Percentiles rank a stretch among this genome's conserved stretches.
Conservation (phyloP, 805 yeast species). For the Lipomyces japonicus region DNA sequence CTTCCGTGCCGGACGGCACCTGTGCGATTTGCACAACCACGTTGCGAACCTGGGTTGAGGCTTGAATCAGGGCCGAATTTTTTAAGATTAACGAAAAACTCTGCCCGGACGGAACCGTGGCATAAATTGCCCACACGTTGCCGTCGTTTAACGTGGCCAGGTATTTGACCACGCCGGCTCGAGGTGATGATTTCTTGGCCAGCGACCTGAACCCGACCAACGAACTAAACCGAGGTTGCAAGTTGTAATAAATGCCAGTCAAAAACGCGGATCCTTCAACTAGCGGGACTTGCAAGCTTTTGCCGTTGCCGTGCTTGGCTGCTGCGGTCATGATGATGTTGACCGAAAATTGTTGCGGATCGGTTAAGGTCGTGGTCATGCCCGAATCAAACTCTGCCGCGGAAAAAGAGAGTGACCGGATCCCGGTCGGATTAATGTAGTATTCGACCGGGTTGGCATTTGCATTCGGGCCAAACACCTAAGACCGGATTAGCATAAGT, state of each 20-base stretch:
- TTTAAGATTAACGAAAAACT: conserved; percentile 35
- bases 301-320: conserved; percentile 5
- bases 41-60: conserved; percentile 46
- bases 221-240: conserved; percentile 32
- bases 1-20: conserved; percentile 41
- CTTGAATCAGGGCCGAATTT: conserved; percentile 42
- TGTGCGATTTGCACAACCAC: conserved; percentile 58
- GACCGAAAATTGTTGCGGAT: conserved; percentile 29
- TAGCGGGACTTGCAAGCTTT: conserved; percentile 39
- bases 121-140: conserved; percentile 65
- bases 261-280: conserved; percentile 61
- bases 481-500: neutral
- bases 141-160: conserved; percentile 52
- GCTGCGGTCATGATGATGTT: conserved; percentile 20
- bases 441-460: conserved; percentile 43
- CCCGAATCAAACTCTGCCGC: conserved; percentile 47
- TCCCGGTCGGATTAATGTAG: conserved; percentile 54
- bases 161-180: conserved; percentile 51
- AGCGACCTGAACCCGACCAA: conserved; percentile 58
- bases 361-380: conserved; percentile 31
- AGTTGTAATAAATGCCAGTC: conserved; percentile 45
- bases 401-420: conserved; percentile 54
- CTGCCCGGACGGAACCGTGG: conserved; percentile 38
- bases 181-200: conserved; percentile 40
- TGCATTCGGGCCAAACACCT: conserved; percentile 42